A percentile compares a stretch with the other conserved stretches of the same genome.
Conservation (phyloP, 108 stramenopile genomes). For the Nitzschia sp. region DNA sequence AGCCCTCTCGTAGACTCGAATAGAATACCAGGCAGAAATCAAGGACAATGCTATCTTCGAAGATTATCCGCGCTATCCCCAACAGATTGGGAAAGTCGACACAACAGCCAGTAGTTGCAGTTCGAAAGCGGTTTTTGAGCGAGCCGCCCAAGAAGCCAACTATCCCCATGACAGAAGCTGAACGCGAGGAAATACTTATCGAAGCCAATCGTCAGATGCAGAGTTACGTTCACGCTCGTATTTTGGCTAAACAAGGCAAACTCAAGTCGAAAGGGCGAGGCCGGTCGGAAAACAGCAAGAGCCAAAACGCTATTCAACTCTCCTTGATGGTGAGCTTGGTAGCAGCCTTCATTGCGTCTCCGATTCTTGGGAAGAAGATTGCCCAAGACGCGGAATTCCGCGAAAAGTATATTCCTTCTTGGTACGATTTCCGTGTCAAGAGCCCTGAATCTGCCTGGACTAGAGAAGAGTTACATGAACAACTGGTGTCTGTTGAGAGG, state of each 20-base stretch:
- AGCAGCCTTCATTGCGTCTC: constrained; percentile 61
- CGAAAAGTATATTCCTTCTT: constrained; percentile 68
- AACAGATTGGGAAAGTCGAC: background rate
- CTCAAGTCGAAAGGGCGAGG: constrained; percentile 43
- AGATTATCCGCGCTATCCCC: background rate
- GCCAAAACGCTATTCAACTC: constrained; percentile 54
- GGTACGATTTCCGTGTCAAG: constrained; percentile 80
- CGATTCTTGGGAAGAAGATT: constrained; percentile 77
- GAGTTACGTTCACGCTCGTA: constrained; percentile 62
- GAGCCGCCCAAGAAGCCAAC: background rate
- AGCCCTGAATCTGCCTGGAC: constrained; percentile 77
- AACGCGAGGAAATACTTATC: constrained; percentile 43
- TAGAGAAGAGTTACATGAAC: constrained; percentile 70
- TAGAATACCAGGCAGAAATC: too few species aligned
- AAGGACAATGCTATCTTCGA: constrained; percentile 3
- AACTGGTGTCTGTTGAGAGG: constrained; percentile 56
- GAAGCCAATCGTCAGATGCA: constrained; percentile 74
- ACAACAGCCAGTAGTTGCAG: background rate
- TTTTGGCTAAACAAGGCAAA: constrained; percentile 46
- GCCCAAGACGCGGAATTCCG: constrained; percentile 80
- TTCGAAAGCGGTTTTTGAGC: constrained; percentile 3
- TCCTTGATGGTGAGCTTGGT: constrained; percentile 51
- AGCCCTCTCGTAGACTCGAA: too few species aligned
- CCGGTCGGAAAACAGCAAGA: constrained; percentile 27
- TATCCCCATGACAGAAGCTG: constrained; percentile 15